These are phyloP conservation scores for Podospora bellae-mahoneyi DNA, from an alignment of 495 filamentous ascomycete genomes.

Conservation along the genomic window DNA sequence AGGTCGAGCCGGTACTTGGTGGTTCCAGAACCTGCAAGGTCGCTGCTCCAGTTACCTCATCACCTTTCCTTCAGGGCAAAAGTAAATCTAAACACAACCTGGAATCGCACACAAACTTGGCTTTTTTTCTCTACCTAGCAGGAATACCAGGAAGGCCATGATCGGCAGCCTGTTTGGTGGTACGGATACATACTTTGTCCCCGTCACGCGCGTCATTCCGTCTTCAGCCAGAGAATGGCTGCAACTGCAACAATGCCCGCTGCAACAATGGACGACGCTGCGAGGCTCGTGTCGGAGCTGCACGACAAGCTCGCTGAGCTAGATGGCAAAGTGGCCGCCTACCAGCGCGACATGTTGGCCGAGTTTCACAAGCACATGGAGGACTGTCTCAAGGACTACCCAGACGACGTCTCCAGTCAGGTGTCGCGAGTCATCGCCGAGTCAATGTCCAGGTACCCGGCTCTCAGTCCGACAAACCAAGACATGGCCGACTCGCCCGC, in stretches of 20 bases:
- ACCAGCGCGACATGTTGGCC: conserved; percentile 47
- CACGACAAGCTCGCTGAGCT: conserved; percentile 50
- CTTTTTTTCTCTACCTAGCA: not conserved
- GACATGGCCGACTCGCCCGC: conserved; percentile 17
- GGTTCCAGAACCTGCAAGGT: not conserved
- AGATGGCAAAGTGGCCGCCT: conserved; percentile 48
- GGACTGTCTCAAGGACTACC: conserved; percentile 43
- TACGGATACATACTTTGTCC: conserved; percentile 14
- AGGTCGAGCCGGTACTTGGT: not conserved
- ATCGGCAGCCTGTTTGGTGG: conserved; percentile 13
- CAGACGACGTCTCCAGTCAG: conserved; percentile 43
- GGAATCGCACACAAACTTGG: not conserved
- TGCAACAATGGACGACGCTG: conserved; percentile 46
- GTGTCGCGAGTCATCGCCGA: conserved; percentile 44
- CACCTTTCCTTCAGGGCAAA: not conserved
- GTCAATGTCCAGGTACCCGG: conserved; percentile 41
- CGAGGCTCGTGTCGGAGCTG: conserved; percentile 47
- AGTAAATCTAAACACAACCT: not conserved
- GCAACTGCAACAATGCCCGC: conserved; percentile 7
- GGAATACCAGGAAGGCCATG: conserved; percentile 16
- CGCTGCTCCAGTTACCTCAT: conserved; percentile 2
- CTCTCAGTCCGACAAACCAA: conserved; percentile 30
- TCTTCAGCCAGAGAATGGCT: conserved; percentile 9
- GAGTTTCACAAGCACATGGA: conserved; percentile 49
- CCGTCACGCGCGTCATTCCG: conserved; percentile 25